Conservation (phyloP, 2,329 filamentous ascomycete genomes). For the Sporothrix phasma region DNA sequence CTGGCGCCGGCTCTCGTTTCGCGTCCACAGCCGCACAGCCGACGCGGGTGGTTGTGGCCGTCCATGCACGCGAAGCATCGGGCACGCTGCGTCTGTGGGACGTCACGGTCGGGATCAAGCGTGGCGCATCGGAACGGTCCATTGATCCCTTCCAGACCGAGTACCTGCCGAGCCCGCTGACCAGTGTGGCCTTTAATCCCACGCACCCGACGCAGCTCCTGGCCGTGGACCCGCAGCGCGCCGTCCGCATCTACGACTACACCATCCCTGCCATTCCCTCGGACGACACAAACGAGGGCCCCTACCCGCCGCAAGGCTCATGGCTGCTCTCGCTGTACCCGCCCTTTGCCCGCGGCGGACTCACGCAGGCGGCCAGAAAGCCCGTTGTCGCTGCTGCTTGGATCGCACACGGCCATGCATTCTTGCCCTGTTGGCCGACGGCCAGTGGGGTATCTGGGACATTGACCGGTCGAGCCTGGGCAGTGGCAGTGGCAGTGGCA, state of each 20-base stretch:
- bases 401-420: slow-evolving; percentile 50
- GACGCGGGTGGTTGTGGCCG: slow-evolving; percentile 45
- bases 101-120: slow-evolving; percentile 37
- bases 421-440: slow-evolving; percentile 49
- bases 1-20: slow-evolving; percentile 14
- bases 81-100: slow-evolving; percentile 51
- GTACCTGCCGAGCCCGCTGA: slow-evolving; percentile 44
- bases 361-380: slow-evolving; percentile 38
- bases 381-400: slow-evolving; percentile 53
- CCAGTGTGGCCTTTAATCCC: slow-evolving; percentile 51
- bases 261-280: slow-evolving; percentile 41
- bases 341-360: slow-evolving; percentile 40
- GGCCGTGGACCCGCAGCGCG: slow-evolving; percentile 43
- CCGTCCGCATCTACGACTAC: slow-evolving; percentile 54
- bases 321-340: slow-evolving; percentile 56
- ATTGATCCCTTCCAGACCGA: slow-evolving; percentile 50
- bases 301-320: slow-evolving; percentile 48
- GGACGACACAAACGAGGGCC: slow-evolving; percentile 41
- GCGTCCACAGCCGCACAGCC: slow-evolving; percentile 20
- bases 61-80: slow-evolving; percentile 49
- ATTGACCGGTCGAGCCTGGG: slow-evolving; percentile 42
- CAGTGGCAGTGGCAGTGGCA: slow-evolving; percentile 18
- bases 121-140: slow-evolving; percentile 16
- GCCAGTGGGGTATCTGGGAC: slow-evolving; percentile 60
- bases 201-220: slow-evolving; percentile 49